Evolutionary conservation across 495 filamentous ascomycete genomes (phyloP).

Genomic region (Chaetomium fimeti): DNA sequence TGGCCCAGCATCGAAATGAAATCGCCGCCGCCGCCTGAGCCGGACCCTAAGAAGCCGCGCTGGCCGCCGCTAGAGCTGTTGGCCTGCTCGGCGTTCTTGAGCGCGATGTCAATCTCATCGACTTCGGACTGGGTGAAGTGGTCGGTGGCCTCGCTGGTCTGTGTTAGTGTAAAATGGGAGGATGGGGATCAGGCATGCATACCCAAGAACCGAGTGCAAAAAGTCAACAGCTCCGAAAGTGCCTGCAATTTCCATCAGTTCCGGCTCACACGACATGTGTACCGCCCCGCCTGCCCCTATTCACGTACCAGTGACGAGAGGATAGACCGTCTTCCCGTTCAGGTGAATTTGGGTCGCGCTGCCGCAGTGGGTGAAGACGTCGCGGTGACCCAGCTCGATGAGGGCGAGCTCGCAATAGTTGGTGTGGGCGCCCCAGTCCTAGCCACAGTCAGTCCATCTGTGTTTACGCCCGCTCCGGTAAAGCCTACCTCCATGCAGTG

Average conservation of each 20-base stretch:
- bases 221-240: constrained; percentile 93
- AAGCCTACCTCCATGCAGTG: constrained; percentile 70
- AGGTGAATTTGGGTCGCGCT: constrained; percentile 68
- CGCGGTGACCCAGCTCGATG: constrained; percentile 75
- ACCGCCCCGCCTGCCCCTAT: constrained; percentile 16
- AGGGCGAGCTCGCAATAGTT: constrained; percentile 90
- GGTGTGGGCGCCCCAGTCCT: constrained; percentile 89
- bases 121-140: constrained; percentile 95
- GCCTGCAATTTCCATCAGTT: constrained; percentile 22
- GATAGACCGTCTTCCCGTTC: constrained; percentile 71
- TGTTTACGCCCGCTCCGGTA: neutral
- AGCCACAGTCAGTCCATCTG: neutral
- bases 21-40: constrained; percentile 43
- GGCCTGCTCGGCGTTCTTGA: constrained; percentile 56
- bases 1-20: constrained; percentile 73
- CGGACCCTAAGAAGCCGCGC: constrained; percentile 44
- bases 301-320: constrained; percentile 74
- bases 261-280: too few species aligned
- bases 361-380: constrained; percentile 88
- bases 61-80: constrained; percentile 31
- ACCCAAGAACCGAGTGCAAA: constrained; percentile 89
- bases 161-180: neutral
- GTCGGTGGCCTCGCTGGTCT: constrained; percentile 73
- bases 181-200: neutral
- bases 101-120: constrained; percentile 77